These are phyloP conservation scores for Rhizopogon salebrosus DNA, from an alignment of 768 basidiomycete species.

Conservation along the genomic window DNA sequence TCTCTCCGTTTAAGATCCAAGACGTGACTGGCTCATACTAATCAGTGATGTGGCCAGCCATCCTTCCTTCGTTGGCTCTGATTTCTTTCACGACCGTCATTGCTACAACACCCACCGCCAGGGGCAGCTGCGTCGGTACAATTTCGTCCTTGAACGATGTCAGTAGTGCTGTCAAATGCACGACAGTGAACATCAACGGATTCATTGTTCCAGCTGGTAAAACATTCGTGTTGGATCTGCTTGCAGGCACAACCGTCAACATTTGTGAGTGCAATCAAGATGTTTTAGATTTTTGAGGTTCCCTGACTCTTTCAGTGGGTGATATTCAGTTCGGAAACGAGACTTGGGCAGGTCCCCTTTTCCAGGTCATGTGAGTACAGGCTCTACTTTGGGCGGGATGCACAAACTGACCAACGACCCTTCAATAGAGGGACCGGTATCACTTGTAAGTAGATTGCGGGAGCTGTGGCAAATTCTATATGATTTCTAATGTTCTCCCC, in stretches of 20 bases:
- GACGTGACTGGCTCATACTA: not conserved
- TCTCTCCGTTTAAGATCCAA: not conserved
- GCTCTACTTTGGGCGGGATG: not conserved
- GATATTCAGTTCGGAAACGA: slow-evolving; percentile 50
- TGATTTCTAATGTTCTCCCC: not conserved
- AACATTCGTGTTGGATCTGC: slow-evolving; percentile 42
- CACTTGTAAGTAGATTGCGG: slow-evolving; percentile 34
- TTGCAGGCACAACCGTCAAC: slow-evolving; percentile 50
- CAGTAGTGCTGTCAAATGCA: slow-evolving; percentile 46
- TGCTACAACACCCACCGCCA: slow-evolving; percentile 11
- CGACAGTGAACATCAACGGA: slow-evolving; percentile 48
- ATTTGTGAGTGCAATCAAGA: slow-evolving; percentile 38
- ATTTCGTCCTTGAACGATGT: slow-evolving; percentile 52
- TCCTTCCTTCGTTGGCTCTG: slow-evolving; percentile 8
- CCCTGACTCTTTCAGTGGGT: slow-evolving; percentile 36
- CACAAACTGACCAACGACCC: not conserved
- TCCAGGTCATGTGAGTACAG: slow-evolving; percentile 39
- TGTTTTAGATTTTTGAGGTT: not conserved
- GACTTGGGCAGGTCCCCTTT: slow-evolving; percentile 51
- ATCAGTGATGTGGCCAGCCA: not conserved
- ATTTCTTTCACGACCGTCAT: slow-evolving; percentile 13
- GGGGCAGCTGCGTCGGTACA: slow-evolving; percentile 39
- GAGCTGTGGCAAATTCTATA: not conserved
- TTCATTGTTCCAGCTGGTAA: slow-evolving; percentile 55
- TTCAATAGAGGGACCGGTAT: slow-evolving; percentile 40